phyloP scores from a whole-genome alignment of 257 asterid species.

The Parsonsia alboflavescens region DNA sequence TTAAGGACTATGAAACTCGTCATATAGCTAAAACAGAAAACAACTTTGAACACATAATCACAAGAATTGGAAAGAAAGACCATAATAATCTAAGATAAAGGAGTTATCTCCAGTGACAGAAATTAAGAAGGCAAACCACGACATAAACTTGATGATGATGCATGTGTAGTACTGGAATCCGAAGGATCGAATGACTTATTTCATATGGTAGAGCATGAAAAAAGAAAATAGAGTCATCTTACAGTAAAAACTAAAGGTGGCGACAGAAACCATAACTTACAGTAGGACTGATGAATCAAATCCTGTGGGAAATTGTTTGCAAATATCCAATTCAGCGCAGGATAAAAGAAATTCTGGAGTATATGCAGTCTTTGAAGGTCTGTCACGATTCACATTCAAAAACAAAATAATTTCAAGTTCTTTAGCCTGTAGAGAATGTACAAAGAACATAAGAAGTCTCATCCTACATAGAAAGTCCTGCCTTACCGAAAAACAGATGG shows the following conservation, averaged over 20 bases:
- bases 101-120: background rate
- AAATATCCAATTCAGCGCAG: constrained; percentile 26
- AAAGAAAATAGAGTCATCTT: background rate
- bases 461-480: background rate
- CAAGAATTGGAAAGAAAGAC: background rate
- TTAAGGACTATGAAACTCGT: background rate
- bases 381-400: no score
- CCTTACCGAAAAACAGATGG: constrained; percentile 33
- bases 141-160: background rate
- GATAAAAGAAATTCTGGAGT: constrained; percentile 36
- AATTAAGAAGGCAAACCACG: background rate
- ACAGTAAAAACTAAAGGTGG: constrained; percentile 6
- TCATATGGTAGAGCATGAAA: background rate
- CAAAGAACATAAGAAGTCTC: background rate
- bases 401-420: no score
- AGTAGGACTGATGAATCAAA: constrained; percentile 27
- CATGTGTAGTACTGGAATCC: background rate
- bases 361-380: constrained; percentile 3
- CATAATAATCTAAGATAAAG: background rate
- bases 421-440: background rate
- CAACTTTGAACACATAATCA: background rate
- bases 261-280: constrained; percentile 21
- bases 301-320: constrained; percentile 34
- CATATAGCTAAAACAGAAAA: background rate
- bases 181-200: background rate